Evolutionary conservation across 2,329 filamentous ascomycete species (phyloP).

Genomic region (Venturiaceae sp.): DNA sequence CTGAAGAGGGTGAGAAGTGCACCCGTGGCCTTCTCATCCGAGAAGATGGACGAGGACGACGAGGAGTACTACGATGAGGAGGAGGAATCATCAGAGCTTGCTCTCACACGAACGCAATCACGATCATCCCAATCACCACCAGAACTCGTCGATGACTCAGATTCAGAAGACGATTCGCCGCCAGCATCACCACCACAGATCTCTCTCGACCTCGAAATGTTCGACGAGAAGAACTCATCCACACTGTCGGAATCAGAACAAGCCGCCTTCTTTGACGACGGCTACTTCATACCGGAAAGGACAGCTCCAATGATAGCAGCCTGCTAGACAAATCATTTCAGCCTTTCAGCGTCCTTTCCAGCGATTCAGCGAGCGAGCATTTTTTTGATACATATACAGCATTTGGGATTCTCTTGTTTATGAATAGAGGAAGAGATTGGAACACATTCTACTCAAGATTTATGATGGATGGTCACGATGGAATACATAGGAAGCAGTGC

Average conservation of each 20-base stretch:
- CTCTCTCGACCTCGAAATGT: conserved; percentile 34
- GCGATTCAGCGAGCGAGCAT: conserved; percentile 6
- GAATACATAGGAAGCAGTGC: not conserved
- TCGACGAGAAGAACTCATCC: conserved; percentile 30
- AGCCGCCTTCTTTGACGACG: conserved; percentile 25
- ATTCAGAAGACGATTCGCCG: conserved; percentile 39
- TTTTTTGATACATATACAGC: not conserved
- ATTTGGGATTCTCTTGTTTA: not conserved
- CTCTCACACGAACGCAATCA: conserved; percentile 33
- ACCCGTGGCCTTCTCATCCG: conserved; percentile 32
- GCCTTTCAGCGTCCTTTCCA: conserved; percentile 7
- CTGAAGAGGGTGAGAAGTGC: conserved; percentile 28
- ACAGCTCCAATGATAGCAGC: conserved; percentile 28
- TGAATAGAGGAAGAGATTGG: not conserved
- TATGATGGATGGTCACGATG: not conserved
- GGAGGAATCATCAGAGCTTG: conserved; percentile 34
- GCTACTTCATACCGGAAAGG: conserved; percentile 31
- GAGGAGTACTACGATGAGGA: conserved; percentile 37
- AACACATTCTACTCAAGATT: not conserved
- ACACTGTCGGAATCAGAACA: conserved; percentile 18
- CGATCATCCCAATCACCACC: conserved; percentile 31
- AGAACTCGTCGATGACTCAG: conserved; percentile 38
- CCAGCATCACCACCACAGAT: conserved; percentile 35
- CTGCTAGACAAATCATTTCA: conserved; percentile 16
- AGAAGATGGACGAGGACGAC: conserved; percentile 29